Evolutionary conservation across 2,329 filamentous ascomycete species (phyloP).

Genomic region (Monilinia laxa): DNA sequence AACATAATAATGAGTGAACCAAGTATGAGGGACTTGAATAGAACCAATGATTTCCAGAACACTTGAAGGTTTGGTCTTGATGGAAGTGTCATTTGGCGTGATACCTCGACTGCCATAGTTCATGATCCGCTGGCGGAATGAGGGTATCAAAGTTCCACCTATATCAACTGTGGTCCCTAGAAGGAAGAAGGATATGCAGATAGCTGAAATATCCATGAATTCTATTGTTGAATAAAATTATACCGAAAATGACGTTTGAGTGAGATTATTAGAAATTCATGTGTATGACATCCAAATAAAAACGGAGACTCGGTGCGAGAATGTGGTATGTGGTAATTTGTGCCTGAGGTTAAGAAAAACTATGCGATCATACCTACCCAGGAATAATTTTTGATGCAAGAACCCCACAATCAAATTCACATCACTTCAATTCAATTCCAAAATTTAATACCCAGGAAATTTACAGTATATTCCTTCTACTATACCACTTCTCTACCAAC

Average conservation of each 20-base stretch:
- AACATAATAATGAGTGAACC: slow-evolving; percentile 87
- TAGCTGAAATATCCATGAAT: slow-evolving; percentile 31
- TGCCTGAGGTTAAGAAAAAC: slow-evolving; percentile 8
- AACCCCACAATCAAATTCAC: slow-evolving; percentile 19
- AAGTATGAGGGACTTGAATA: slow-evolving; percentile 72
- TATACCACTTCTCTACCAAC: neutral
- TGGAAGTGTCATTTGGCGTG: slow-evolving; percentile 12
- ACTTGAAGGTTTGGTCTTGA: slow-evolving; percentile 9
- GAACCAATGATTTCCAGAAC: slow-evolving; percentile 31
- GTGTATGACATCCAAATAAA: neutral
- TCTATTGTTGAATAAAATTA: slow-evolving; percentile 24
- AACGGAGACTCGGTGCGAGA: neutral
- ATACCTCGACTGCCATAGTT: slow-evolving; percentile 38
- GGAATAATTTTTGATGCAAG: slow-evolving; percentile 17
- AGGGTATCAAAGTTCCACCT: slow-evolving; percentile 36
- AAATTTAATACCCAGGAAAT: slow-evolving; percentile 7
- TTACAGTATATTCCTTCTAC: neutral
- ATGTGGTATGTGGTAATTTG: neutral
- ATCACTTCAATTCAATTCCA: slow-evolving; percentile 10
- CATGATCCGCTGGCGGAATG: slow-evolving; percentile 37
- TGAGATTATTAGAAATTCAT: neutral
- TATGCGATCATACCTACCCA: slow-evolving; percentile 5
- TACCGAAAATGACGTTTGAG: neutral
- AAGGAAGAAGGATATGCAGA: slow-evolving; percentile 38
- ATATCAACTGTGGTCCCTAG: slow-evolving; percentile 34